These are phyloP conservation scores for Ensete glaucum DNA, from an alignment of 176 grass and related monocot species.

Conservation along the genomic window DNA sequence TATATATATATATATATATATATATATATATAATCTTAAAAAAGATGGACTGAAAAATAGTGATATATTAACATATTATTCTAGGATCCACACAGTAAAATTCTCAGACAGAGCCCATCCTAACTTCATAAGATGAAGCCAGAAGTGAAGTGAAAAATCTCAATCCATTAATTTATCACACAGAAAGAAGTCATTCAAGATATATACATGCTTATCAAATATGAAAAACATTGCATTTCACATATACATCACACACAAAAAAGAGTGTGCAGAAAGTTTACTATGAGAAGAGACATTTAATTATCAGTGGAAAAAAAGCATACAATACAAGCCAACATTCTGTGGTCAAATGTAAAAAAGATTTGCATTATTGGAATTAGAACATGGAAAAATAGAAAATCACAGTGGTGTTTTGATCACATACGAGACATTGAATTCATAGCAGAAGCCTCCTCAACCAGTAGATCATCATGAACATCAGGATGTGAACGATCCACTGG, in stretches of 20 bases:
- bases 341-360: neutral
- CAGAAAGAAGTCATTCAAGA: neutral
- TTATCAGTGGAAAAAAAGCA: neutral
- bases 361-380: neutral
- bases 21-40: neutral
- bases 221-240: too few species aligned
- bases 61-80: neutral
- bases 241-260: too few species aligned
- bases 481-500: slow-evolving; percentile 80
- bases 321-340: neutral
- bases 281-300: neutral
- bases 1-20: neutral
- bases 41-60: neutral
- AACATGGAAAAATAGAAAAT: neutral
- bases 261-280: neutral
- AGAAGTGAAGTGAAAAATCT: neutral
- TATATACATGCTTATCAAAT: too few species aligned
- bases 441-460: slow-evolving; percentile 45
- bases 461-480: slow-evolving; percentile 72
- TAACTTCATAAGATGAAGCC: neutral
- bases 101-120: neutral
- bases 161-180: neutral
- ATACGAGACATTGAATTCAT: slow-evolving; percentile 31
- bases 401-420: neutral
- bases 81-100: neutral